phyloP scores from a whole-genome alignment of 306 rosid species.

The Oemleria cerasiformis region DNA sequence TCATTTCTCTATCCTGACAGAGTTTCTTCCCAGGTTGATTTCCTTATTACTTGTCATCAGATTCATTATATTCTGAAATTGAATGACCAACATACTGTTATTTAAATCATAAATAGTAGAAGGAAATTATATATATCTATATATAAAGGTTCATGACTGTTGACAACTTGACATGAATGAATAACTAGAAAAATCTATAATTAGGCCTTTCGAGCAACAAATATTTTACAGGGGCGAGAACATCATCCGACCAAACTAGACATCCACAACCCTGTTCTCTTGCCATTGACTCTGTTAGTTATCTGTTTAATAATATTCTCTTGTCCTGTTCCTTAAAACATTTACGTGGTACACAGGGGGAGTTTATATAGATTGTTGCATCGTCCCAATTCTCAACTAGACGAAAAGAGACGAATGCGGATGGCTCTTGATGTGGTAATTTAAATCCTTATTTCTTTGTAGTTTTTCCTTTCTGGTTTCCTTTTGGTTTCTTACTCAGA shows the following conservation, averaged over 20 bases:
- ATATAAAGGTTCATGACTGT: too few relatives aligned
- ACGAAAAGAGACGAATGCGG: slow-evolving; percentile 85
- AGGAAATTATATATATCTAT: not conserved
- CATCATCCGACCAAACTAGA: not conserved
- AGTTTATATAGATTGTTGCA: slow-evolving; percentile 88
- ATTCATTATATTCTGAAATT: not conserved
- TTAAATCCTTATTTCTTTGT: slow-evolving; percentile 15
- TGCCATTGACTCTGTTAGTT: slow-evolving; percentile 18
- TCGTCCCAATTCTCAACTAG: slow-evolving; percentile 86
- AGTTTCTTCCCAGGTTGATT: slow-evolving; percentile 88
- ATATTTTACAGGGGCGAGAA: not conserved
- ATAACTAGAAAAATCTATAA: not conserved
- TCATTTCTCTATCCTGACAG: slow-evolving; percentile 91
- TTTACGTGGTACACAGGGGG: slow-evolving; percentile 61
- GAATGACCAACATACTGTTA: not conserved
- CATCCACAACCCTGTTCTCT: not conserved
- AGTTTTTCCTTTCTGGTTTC: slow-evolving; percentile 18
- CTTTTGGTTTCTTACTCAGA: slow-evolving; percentile 20
- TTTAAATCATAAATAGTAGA: not conserved
- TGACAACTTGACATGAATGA: too few relatives aligned
- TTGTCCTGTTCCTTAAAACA: slow-evolving; percentile 32
- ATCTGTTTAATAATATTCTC: slow-evolving; percentile 24
- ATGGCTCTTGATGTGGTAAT: slow-evolving; percentile 99
- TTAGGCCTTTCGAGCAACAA: not conserved
- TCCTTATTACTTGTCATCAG: slow-evolving; percentile 12